Conservation (phyloP, 2,329 filamentous ascomycete species). For the Hypoxylon sp. region DNA sequence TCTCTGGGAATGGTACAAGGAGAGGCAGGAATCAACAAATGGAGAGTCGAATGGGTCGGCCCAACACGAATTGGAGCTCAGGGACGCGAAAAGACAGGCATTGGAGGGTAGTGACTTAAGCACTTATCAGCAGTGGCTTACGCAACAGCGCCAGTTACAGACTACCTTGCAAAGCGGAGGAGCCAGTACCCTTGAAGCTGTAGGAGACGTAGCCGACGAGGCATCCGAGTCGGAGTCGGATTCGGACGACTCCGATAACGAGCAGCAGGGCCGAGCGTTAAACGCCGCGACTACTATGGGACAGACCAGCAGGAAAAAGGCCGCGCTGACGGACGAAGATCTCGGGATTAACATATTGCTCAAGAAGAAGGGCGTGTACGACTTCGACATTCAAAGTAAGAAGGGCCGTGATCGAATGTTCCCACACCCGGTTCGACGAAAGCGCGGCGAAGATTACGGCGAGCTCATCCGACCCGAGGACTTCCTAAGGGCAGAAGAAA, state of each 20-base stretch:
- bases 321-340: slow-evolving; percentile 87
- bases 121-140: slow-evolving; percentile 91
- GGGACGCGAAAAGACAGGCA: slow-evolving; percentile 67
- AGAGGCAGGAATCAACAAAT: slow-evolving; percentile 59
- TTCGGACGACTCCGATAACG: slow-evolving; percentile 87
- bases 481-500: slow-evolving; percentile 90
- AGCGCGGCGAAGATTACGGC: slow-evolving; percentile 88
- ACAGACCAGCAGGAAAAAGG: slow-evolving; percentile 84
- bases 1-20: slow-evolving; percentile 82
- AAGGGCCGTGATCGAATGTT: slow-evolving; percentile 93
- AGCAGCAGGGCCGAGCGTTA: slow-evolving; percentile 89
- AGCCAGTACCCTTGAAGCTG: slow-evolving; percentile 71
- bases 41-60: slow-evolving; percentile 57
- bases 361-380: slow-evolving; percentile 87
- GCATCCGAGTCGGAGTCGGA: slow-evolving; percentile 85
- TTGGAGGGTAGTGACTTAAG: slow-evolving; percentile 79
- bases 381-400: slow-evolving; percentile 90
- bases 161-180: slow-evolving; percentile 78
- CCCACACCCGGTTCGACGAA: slow-evolving; percentile 81
- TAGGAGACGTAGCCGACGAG: slow-evolving; percentile 80
- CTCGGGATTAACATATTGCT: slow-evolving; percentile 90
- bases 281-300: slow-evolving; percentile 87
- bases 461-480: slow-evolving; percentile 94
- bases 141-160: slow-evolving; percentile 85
- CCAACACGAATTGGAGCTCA: slow-evolving; percentile 67